Percentiles rank a stretch among this genome's conserved stretches.
These are phyloP conservation scores for Elsinoe arachidis DNA, from an alignment of 2,329 filamentous ascomycete genomes.

Conservation along the genomic window DNA sequence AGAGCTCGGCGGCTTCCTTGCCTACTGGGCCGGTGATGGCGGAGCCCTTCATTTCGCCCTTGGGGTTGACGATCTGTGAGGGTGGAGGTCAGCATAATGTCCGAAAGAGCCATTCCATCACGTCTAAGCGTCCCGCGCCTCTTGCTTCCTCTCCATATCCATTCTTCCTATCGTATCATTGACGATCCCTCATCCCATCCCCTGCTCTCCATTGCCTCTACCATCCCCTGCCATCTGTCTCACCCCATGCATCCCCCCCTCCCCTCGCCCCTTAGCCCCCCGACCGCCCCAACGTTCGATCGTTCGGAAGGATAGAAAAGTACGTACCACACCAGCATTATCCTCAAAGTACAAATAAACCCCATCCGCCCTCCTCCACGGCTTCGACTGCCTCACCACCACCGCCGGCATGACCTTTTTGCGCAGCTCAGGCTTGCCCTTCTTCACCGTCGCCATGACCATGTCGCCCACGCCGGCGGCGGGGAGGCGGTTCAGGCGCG, in stretches of 20 bases:
- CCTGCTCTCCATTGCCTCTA: no score
- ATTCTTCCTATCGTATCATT: no score
- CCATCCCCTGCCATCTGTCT: no score
- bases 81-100: background rate
- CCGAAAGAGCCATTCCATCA: no score
- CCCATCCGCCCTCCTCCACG: constrained; percentile 97
- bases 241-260: background rate
- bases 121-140: no score
- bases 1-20: constrained; percentile 99
- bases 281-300: no score
- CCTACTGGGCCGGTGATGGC: constrained; percentile 98
- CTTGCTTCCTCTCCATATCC: no score
- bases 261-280: background rate
- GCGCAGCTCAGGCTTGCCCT: constrained; percentile 99
- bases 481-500: constrained; percentile 92
- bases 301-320: no score
- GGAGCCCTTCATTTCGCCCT: constrained; percentile 99
- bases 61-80: constrained; percentile 92
- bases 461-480: constrained; percentile 98
- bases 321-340: constrained; percentile 94
- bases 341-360: constrained; percentile 99
- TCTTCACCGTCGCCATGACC: constrained; percentile 99
- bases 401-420: constrained; percentile 99
- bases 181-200: no score
- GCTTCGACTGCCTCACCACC: constrained; percentile 97